Evolutionary conservation across 1,139 yeast species (phyloP).

Genomic region (Taiozyma onychis): DNA sequence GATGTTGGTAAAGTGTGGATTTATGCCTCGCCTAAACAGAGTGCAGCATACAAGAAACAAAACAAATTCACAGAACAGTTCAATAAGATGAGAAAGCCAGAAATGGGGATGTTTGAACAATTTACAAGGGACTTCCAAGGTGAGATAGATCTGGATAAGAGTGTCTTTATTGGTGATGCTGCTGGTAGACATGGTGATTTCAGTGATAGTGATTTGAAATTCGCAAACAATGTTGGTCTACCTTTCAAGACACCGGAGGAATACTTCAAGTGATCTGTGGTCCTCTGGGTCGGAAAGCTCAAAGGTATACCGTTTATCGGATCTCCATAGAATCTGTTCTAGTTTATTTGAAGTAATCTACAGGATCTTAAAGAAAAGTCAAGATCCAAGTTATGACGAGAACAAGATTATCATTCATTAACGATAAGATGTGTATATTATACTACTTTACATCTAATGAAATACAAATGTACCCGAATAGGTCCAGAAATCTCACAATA

Average conservation of each 20-base stretch:
- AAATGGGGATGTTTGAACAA: constrained; percentile 61
- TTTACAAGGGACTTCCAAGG: constrained; percentile 32
- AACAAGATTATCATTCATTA: too few species aligned
- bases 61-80: constrained; percentile 31
- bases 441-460: too few species aligned
- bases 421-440: too few species aligned
- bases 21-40: constrained; percentile 58
- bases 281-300: too few species aligned
- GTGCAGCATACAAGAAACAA: constrained; percentile 30
- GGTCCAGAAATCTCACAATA: too few species aligned
- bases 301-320: too few species aligned
- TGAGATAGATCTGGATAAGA: constrained; percentile 34
- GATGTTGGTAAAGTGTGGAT: constrained; percentile 38
- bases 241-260: constrained; percentile 63
- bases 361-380: background rate
- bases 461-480: background rate
- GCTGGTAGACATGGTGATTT: constrained; percentile 79
- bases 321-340: too few species aligned
- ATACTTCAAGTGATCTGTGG: constrained; percentile 7
- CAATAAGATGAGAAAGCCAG: constrained; percentile 62
- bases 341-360: too few species aligned
- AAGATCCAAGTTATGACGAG: background rate
- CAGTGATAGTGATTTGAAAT: constrained; percentile 67
- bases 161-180: constrained; percentile 91
- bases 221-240: constrained; percentile 56